Percentiles rank a stretch among this genome's conserved stretches.
These are phyloP conservation scores for Naganishia vaughanmartiniae DNA, from an alignment of 768 basidiomycete genomes.

Conservation along the genomic window DNA sequence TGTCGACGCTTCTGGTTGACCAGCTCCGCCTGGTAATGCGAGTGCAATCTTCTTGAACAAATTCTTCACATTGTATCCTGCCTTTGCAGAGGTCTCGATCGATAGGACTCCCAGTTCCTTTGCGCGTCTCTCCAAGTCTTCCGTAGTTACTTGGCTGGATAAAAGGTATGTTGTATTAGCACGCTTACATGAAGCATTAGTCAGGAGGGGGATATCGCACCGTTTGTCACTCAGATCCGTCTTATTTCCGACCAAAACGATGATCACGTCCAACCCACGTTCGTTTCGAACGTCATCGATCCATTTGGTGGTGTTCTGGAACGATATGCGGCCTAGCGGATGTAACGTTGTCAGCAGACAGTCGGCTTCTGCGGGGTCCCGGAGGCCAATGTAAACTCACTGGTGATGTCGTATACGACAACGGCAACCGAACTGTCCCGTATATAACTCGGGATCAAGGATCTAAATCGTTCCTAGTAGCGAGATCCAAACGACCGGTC, in stretches of 20 bases:
- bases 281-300: constrained; percentile 98
- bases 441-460: constrained; percentile 96
- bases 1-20: constrained; percentile 58
- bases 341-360: background rate
- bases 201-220: constrained; percentile 58
- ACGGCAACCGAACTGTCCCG: constrained; percentile 98
- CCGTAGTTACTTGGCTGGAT: constrained; percentile 91
- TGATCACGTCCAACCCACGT: constrained; percentile 94
- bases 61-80: constrained; percentile 98
- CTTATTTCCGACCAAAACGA: constrained; percentile 97
- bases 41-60: constrained; percentile 99
- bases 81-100: constrained; percentile 99
- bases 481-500: background rate
- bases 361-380: background rate
- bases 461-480: constrained; percentile 86
- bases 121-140: constrained; percentile 89
- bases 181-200: background rate
- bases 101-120: constrained; percentile 92
- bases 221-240: constrained; percentile 98
- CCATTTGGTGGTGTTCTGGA: constrained; percentile 97
- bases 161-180: background rate
- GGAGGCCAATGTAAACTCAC: constrained; percentile 58
- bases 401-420: constrained; percentile 98
- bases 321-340: constrained; percentile 85
- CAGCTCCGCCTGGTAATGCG: constrained; percentile 91